phyloP scores from a whole-genome alignment of 441 rosid species.

The Gossypium lobatum region DNA sequence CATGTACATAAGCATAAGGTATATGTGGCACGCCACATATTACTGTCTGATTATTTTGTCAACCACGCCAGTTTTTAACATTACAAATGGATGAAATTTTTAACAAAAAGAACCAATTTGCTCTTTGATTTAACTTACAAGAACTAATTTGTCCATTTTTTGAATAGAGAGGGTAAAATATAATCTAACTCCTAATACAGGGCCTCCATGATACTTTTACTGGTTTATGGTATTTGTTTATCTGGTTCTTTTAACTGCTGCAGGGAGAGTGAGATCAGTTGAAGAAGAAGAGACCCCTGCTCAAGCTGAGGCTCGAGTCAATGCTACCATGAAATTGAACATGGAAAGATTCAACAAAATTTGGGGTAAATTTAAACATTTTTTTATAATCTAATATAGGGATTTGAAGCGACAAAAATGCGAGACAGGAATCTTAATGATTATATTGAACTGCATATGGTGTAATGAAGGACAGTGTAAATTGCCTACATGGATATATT shows the following conservation, averaged over 20 bases:
- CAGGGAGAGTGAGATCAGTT: slow-evolving; percentile 21
- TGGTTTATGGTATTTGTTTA: neutral
- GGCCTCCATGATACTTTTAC: too few relatives aligned
- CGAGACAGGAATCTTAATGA: neutral
- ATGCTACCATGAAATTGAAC: slow-evolving; percentile 34
- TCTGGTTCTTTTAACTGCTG: neutral
- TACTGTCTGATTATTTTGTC: too few relatives aligned
- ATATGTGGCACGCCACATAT: too few relatives aligned
- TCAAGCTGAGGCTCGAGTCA: slow-evolving; percentile 44
- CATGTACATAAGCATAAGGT: too few relatives aligned
- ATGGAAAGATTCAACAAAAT: slow-evolving; percentile 32
- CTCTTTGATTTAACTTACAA: too few relatives aligned
- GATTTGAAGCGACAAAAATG: neutral
- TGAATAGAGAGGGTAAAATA: too few relatives aligned
- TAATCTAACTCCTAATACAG: too few relatives aligned
- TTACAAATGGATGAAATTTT: too few relatives aligned
- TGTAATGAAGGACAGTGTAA: neutral
- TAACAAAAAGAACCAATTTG: too few relatives aligned
- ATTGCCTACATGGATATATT: neutral
- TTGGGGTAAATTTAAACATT: slow-evolving; percentile 27
- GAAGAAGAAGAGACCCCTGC: slow-evolving; percentile 57
- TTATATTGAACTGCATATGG: neutral
- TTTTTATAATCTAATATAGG: slow-evolving; percentile 15
- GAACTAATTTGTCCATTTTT: too few relatives aligned
- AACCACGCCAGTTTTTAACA: too few relatives aligned